Base-by-base conservation (phyloP, 2,329 filamentous ascomycete genomes). In the Mycosphaerelloides madeirae region DNA sequence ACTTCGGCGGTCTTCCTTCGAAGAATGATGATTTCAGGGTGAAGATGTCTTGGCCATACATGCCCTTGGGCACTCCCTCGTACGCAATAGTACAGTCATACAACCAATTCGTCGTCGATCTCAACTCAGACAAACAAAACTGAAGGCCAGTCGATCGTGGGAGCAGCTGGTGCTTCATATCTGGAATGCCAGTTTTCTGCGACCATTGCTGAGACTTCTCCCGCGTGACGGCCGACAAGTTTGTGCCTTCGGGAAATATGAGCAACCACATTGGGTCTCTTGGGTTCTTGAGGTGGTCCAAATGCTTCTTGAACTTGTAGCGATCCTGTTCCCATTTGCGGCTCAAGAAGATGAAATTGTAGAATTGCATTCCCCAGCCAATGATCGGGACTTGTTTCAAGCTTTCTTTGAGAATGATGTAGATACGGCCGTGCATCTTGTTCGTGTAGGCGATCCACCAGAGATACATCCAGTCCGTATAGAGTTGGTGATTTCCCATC, bases 21-120 rank as follows among this genome's bases (percentile, higher is more conserved):
- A 96, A 83, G 63, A 93, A 95, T 3, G 88, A 94, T 38, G 89
- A 89, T 2, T 80, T 79, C 3, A 98, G 74, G 0, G 87, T 90
- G 66, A 94, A 97, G 59, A 87, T 85, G 38, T 94, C 81, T 63
- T 97, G 90, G n/a, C 91, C 90, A 55, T 84, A 96, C 57, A 85
- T 78, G 31, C 71, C 72, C 74, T 77, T 90, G 81, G 87, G 86
- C 33, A 95, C 80, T 12, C 93, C 91, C 67, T 96, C 91, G 62
- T 98, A 98, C 3, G 88, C 90, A 44, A 98, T 84, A 0, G 93
- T 97, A 66, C 90, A 96, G 67, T 95, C 88, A 58, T 95, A 95
- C 1, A 95, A 73, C 69, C 87, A 94, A 9, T 93, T 85, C 0
- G 90, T 80, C 0, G 83, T 83, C 7, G 77, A 79, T 56, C 80